These are phyloP conservation scores for Persicaria maculosa DNA, from an alignment of 148 eudicot genomes.

Conservation along the genomic window DNA sequence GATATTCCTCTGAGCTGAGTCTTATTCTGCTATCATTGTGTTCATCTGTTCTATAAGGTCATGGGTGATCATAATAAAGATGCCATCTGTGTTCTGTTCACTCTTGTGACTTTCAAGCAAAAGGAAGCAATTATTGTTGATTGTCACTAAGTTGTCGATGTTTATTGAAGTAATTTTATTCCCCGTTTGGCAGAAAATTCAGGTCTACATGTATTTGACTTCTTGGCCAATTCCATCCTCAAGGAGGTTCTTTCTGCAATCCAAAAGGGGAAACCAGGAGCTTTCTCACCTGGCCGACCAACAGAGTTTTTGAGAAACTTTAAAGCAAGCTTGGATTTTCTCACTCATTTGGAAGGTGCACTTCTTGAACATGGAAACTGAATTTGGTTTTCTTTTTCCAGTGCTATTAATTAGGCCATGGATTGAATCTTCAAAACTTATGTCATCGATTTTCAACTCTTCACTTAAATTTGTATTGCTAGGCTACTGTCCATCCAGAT, in stretches of 20 bases:
- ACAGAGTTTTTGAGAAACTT: constrained; percentile 82
- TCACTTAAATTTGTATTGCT: constrained; percentile 23
- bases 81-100: neutral
- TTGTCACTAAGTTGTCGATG: neutral
- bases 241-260: constrained; percentile 77
- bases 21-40: neutral
- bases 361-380: neutral
- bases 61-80: neutral
- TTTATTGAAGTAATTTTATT: constrained; percentile 16
- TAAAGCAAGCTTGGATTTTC: constrained; percentile 76
- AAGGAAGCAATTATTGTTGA: neutral
- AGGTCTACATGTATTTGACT: constrained; percentile 94
- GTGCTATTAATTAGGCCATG: neutral
- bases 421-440: neutral
- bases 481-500: constrained; percentile 85
- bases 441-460: neutral
- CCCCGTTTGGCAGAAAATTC: constrained; percentile 77
- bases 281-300: constrained; percentile 97
- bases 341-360: constrained; percentile 86
- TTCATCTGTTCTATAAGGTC: neutral
- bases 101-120: neutral
- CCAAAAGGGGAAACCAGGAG: constrained; percentile 91
- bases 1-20: neutral
- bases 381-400: neutral
- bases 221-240: constrained; percentile 89